Conservation (phyloP, 495 filamentous ascomycete genomes). For the Cryomyces antarcticus region DNA sequence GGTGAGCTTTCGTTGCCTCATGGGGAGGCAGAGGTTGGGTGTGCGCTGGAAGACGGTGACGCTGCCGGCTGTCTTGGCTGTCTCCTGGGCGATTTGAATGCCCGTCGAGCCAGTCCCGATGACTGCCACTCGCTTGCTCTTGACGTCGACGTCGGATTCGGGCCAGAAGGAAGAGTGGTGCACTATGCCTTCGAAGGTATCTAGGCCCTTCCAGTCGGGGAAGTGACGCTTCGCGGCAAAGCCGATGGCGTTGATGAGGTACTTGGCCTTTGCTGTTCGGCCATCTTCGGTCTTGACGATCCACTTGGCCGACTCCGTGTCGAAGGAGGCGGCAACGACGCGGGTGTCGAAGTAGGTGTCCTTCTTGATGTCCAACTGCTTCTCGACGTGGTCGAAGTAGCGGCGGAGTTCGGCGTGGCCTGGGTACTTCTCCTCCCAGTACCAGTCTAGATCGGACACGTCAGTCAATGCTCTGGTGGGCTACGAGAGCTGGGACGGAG, state of each 20-base stretch:
- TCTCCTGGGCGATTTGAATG: constrained; percentile 28
- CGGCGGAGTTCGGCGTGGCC: constrained; percentile 17
- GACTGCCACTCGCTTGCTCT: constrained; percentile 32
- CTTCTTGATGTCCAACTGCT: constrained; percentile 21
- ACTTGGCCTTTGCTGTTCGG: constrained; percentile 9
- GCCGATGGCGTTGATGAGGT: constrained; percentile 20
- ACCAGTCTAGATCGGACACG: constrained; percentile 16
- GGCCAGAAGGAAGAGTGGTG: constrained; percentile 36
- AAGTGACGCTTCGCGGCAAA: constrained; percentile 20
- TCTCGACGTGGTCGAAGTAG: constrained; percentile 27
- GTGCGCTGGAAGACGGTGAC: constrained; percentile 33
- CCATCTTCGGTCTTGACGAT: constrained; percentile 17
- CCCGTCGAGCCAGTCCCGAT: constrained; percentile 37
- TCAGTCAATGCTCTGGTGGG: neutral
- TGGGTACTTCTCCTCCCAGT: constrained; percentile 24
- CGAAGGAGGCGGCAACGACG: constrained; percentile 20
- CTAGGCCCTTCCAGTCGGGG: constrained; percentile 18
- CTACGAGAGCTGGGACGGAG: neutral
- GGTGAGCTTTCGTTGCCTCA: constrained; percentile 25
- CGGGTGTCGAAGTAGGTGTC: constrained; percentile 22
- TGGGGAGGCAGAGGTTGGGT: constrained; percentile 32
- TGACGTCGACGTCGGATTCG: constrained; percentile 23
- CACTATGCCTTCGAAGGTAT: constrained; percentile 23
- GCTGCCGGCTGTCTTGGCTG: constrained; percentile 16
- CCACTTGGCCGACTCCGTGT: constrained; percentile 19